Conservation (phyloP, 768 basidiomycete species). For the Mycena galericulata region DNA sequence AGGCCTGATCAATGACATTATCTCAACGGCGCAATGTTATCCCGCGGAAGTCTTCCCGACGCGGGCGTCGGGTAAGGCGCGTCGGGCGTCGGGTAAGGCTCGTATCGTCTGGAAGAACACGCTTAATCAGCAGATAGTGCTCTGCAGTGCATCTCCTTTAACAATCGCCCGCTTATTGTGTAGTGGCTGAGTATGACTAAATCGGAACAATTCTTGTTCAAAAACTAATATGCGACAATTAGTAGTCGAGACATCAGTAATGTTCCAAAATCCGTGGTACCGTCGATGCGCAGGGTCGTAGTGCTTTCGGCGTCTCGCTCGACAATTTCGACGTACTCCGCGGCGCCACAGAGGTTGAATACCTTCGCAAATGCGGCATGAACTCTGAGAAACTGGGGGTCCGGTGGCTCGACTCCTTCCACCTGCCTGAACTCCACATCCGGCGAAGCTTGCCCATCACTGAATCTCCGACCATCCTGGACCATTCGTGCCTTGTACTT, state of each 20-base stretch:
- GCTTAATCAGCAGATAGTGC: too few relatives aligned
- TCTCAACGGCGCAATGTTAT: too few relatives aligned
- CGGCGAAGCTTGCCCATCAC: background rate
- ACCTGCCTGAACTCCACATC: background rate
- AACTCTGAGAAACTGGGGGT: conserved; percentile 32
- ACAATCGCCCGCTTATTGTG: too few relatives aligned
- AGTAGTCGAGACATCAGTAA: conserved; percentile 23
- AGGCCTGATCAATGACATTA: too few relatives aligned
- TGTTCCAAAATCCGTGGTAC: conserved; percentile 26
- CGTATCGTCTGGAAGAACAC: too few relatives aligned
- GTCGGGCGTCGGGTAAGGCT: too few relatives aligned
- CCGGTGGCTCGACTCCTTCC: conserved; percentile 24
- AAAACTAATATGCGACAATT: background rate
- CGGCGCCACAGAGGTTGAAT: conserved; percentile 31
- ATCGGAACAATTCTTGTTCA: too few relatives aligned
- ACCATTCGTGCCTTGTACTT: conserved; percentile 8
- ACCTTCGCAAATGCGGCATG: conserved; percentile 40
- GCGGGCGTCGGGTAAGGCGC: too few relatives aligned
- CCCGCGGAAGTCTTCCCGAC: too few relatives aligned
- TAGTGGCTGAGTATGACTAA: too few relatives aligned
- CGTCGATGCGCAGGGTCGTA: conserved; percentile 12
- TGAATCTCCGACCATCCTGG: background rate
- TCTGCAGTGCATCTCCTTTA: too few relatives aligned
- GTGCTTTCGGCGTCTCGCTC: background rate
- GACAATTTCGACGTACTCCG: conserved; percentile 26